A percentile compares a stretch with the other conserved stretches of the same genome.
Conservation (phyloP, 2,329 filamentous ascomycete genomes). For the Knoxdaviesia proteae region DNA sequence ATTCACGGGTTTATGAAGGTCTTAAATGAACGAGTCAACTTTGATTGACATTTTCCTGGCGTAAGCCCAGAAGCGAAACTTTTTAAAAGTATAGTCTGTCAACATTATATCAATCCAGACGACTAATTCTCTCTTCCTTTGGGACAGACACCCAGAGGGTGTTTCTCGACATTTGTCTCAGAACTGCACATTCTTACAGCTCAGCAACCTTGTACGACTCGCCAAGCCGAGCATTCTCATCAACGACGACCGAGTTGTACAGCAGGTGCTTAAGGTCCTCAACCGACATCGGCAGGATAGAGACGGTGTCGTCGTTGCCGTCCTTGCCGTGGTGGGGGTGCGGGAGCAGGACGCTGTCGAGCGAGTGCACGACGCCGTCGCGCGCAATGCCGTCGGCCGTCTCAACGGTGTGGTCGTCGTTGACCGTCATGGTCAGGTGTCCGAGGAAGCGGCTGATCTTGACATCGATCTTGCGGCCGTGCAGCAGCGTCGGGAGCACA, state of each 20-base stretch:
- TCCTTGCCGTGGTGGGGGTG: slow-evolving; percentile 29
- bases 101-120: no score
- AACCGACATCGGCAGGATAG: no score
- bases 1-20: background rate
- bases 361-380: slow-evolving; percentile 68
- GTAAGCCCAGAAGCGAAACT: no score
- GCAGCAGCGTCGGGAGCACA: slow-evolving; percentile 34
- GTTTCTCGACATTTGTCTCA: no score
- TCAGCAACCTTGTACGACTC: no score
- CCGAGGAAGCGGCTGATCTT: slow-evolving; percentile 51
- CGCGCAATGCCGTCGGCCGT: slow-evolving; percentile 50
- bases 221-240: no score
- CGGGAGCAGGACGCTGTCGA: slow-evolving; percentile 54
- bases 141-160: no score
- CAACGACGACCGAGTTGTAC: no score
- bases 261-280: no score
- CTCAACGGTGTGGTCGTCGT: slow-evolving; percentile 45
- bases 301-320: background rate
- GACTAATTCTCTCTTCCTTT: no score
- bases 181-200: no score
- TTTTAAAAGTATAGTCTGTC: no score
- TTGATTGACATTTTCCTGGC: background rate
- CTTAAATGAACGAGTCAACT: background rate
- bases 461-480: slow-evolving; percentile 43
- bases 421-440: slow-evolving; percentile 52